Percentiles rank a stretch among this genome's conserved stretches.
Evolutionary conservation across 164 flowering plant genomes (phyloP).

Genomic region (Warburgia ugandensis): DNA sequence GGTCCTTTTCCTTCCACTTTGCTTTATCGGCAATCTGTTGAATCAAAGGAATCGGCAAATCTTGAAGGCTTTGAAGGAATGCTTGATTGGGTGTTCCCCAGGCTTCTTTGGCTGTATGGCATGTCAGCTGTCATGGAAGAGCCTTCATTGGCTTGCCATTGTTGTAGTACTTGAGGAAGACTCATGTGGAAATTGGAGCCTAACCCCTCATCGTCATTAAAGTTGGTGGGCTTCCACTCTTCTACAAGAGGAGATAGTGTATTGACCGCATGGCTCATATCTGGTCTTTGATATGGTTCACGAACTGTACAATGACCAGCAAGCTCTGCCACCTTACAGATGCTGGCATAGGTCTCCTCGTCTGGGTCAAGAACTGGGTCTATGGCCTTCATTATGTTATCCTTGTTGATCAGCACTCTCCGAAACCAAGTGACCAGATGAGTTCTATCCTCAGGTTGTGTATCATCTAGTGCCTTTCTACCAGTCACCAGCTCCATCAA

Average conservation of each 20-base stretch:
- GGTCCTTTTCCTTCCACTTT: too few species aligned
- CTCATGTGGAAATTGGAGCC: conserved; percentile 23
- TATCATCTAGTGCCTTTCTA: conserved; percentile 22
- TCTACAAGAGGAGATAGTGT: conserved; percentile 41
- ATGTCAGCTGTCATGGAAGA: background rate
- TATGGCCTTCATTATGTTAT: conserved; percentile 19
- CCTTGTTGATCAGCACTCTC: conserved; percentile 27
- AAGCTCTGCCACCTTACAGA: conserved; percentile 40
- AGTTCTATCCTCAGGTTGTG: conserved; percentile 24
- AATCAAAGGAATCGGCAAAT: conserved; percentile 60
- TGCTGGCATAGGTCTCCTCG: conserved; percentile 37
- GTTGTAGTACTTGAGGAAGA: conserved; percentile 25
- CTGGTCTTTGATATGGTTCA: conserved; percentile 46
- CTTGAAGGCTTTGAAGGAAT: conserved; percentile 55
- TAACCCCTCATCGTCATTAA: conserved; percentile 22
- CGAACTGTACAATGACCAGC: conserved; percentile 53
- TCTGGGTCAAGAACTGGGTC: conserved; percentile 31
- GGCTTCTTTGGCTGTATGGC: too few species aligned
- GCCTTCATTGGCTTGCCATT: conserved; percentile 30
- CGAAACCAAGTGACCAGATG: conserved; percentile 44
- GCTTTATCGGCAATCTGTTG: conserved; percentile 44
- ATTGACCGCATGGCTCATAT: conserved; percentile 46
- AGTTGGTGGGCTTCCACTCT: conserved; percentile 35
- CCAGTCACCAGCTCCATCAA: conserved; percentile 27
- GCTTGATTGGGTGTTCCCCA: conserved; percentile 50